Percentiles rank a stretch among this genome's conserved stretches.
These are phyloP conservation scores for Acer saccharum DNA, from an alignment of 345 rosid genomes.

Conservation along the genomic window DNA sequence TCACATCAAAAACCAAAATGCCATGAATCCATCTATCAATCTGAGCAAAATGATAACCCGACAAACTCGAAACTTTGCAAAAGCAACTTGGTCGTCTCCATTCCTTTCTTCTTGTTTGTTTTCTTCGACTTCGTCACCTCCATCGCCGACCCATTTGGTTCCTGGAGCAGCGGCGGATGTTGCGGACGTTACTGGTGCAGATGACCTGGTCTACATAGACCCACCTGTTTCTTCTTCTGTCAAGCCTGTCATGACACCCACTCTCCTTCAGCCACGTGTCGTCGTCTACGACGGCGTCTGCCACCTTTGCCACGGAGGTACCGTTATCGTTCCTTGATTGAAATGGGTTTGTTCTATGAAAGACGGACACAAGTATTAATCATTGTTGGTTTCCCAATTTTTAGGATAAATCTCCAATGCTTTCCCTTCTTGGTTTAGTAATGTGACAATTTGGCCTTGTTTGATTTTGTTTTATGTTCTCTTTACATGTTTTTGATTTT, in stretches of 20 bases:
- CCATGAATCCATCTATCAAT: background rate
- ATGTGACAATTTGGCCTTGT: background rate
- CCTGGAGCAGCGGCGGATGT: constrained; percentile 34
- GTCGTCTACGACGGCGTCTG: constrained; percentile 94
- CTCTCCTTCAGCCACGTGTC: constrained; percentile 85
- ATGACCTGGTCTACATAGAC: constrained; percentile 33
- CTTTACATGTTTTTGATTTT: background rate
- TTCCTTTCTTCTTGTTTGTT: constrained; percentile 16
- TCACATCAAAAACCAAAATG: too few species aligned
- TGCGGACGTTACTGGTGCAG: constrained; percentile 40
- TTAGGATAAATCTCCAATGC: background rate
- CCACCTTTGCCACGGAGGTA: constrained; percentile 96
- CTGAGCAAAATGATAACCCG: constrained; percentile 15
- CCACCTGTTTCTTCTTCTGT: constrained; percentile 30
- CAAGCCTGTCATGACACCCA: constrained; percentile 40
- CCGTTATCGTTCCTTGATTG: background rate
- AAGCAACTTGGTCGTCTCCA: background rate
- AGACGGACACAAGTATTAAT: background rate
- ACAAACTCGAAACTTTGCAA: constrained; percentile 2
- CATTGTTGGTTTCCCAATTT: background rate
- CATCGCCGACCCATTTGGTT: constrained; percentile 26
- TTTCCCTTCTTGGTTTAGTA: background rate
- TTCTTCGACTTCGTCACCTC: constrained; percentile 18
- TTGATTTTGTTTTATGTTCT: background rate
- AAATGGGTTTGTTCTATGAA: constrained; percentile 1